Base-by-base conservation (phyloP, 78 protist genomes). In the Dictyostelium intermedium region DNA sequence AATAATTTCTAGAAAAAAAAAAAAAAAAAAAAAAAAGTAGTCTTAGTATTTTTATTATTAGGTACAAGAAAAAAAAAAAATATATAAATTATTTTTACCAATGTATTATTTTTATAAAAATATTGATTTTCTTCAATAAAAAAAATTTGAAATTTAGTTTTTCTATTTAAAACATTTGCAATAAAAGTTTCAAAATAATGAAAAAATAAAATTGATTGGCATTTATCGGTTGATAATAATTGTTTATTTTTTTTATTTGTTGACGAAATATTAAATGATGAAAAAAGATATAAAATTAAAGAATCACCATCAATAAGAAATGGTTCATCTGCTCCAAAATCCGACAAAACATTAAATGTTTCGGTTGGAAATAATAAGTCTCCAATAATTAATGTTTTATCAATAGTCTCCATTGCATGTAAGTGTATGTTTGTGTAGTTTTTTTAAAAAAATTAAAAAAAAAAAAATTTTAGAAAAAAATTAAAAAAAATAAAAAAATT, bases 231-330 rank as follows among this genome's bases (percentile, higher is more conserved):
- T 39, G 82, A 76, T 39, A 76, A 23, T 9, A 39, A 76, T 27
- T 20, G 53, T 81, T 41, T 34, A 5, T 74, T 5, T 27, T 41
- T 25, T 20, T 18, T 53, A 25, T 30, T 25, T 8, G 37, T 9
- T 76, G 45, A 39, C 20, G 61, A 76, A 37, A 79, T 27, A 63
- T 63, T 63, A 27, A 47, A 25, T n/a, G n/a, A 14, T 13, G 84
- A 72, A 9, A 45, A 85, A 5, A 82, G 32, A 53, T 85, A 34
- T 18, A 85, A 20, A 20, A 85, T 47, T n/a, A 85, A 34, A 6
- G 91, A 39, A 16, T 85, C 91, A 30, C 91, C 91, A 73, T 85
- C 91, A n/a, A 85, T 47, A 27, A 72, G 18, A 50, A 85, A 85
- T 56, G 45, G 72, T n/a, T 47, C 69, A 6, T 43, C 20, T 43